A percentile compares a stretch with the other conserved stretches of the same genome.
phyloP scores from a whole-genome alignment of 805 yeast genomes.

The Candida tallmaniae region DNA sequence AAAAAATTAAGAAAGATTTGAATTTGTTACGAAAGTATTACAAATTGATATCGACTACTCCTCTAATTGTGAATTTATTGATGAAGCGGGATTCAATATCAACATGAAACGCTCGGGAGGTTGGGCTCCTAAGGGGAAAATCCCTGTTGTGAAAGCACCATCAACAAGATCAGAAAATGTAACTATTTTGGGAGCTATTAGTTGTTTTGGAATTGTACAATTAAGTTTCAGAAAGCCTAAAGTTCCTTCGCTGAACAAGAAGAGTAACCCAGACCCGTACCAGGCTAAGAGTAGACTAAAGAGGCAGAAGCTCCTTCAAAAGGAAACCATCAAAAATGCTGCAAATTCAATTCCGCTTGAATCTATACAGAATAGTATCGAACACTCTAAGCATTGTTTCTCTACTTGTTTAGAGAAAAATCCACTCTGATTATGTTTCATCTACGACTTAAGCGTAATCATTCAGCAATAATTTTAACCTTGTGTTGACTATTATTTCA shows the following conservation, averaged over 20 bases:
- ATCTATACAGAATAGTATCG: slow-evolving; percentile 1
- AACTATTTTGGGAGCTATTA: slow-evolving; percentile 4
- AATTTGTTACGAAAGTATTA: not conserved
- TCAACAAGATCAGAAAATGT: slow-evolving; percentile 2
- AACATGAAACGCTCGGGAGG: slow-evolving; percentile 2
- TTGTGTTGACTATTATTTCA: slow-evolving; percentile 4
- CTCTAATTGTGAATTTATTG: not conserved
- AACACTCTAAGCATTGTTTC: slow-evolving; percentile 3
- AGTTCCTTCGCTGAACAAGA: slow-evolving; percentile 1
- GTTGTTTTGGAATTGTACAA: slow-evolving; percentile 4
- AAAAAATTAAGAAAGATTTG: too few relatives aligned
- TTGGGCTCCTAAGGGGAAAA: slow-evolving; percentile 9
- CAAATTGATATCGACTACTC: not conserved
- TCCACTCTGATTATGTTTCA: slow-evolving; percentile 3
- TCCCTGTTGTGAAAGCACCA: slow-evolving; percentile 2
- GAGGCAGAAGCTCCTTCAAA: slow-evolving; percentile 4
- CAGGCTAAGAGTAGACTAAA: slow-evolving; percentile 5
- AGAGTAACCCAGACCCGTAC: slow-evolving; percentile 7
- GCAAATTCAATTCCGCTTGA: slow-evolving; percentile 6
- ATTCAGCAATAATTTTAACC: slow-evolving; percentile 3
- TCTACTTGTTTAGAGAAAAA: slow-evolving; percentile 5
- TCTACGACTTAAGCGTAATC: not conserved
- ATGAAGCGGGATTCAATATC: not conserved
- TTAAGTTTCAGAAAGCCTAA: slow-evolving; percentile 2
- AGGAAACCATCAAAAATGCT: slow-evolving; percentile 7